Evolutionary conservation across 1,139 yeast genomes (phyloP).

Genomic region (Protomyces lactucae-debilis): DNA sequence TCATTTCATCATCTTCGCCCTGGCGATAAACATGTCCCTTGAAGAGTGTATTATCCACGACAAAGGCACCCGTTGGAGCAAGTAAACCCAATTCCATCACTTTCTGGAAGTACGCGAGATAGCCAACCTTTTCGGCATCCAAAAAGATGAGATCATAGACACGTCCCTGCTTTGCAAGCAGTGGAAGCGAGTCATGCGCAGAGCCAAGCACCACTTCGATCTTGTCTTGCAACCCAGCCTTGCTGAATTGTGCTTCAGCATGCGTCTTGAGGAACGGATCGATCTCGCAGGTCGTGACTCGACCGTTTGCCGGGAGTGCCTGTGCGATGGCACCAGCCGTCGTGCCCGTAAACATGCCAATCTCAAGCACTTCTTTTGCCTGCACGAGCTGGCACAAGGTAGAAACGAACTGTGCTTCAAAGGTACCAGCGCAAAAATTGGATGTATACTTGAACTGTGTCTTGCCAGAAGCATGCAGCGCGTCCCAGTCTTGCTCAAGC

Average conservation of each 20-base stretch:
- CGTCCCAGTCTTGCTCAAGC: constrained; percentile 24
- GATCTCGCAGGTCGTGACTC: constrained; percentile 24
- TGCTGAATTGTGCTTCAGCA: constrained; percentile 9
- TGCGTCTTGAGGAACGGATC: constrained; percentile 20
- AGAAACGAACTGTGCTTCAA: constrained; percentile 24
- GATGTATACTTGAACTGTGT: constrained; percentile 22
- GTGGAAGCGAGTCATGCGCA: constrained; percentile 22
- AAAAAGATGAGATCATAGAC: constrained; percentile 21
- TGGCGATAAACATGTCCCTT: constrained; percentile 24
- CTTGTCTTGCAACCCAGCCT: constrained; percentile 23
- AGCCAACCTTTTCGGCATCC: constrained; percentile 29
- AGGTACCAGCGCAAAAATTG: constrained; percentile 27
- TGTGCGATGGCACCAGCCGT: constrained; percentile 24
- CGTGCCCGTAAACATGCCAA: constrained; percentile 27
- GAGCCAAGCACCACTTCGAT: constrained; percentile 20
- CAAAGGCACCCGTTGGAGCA: constrained; percentile 16
- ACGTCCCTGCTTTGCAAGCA: constrained; percentile 19
- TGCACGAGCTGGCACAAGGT: constrained; percentile 18
- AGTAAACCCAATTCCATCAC: constrained; percentile 24
- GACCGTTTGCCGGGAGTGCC: constrained; percentile 19
- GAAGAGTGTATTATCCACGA: constrained; percentile 26
- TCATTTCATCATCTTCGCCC: constrained; percentile 4
- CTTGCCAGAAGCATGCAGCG: constrained; percentile 12
- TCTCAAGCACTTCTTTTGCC: constrained; percentile 22
- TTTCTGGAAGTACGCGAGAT: constrained; percentile 20